Percentiles rank a stretch among this genome's conserved stretches.
These are phyloP conservation scores for Cucurbita argyrosperma DNA, from an alignment of 306 rosid species.

Conservation along the genomic window DNA sequence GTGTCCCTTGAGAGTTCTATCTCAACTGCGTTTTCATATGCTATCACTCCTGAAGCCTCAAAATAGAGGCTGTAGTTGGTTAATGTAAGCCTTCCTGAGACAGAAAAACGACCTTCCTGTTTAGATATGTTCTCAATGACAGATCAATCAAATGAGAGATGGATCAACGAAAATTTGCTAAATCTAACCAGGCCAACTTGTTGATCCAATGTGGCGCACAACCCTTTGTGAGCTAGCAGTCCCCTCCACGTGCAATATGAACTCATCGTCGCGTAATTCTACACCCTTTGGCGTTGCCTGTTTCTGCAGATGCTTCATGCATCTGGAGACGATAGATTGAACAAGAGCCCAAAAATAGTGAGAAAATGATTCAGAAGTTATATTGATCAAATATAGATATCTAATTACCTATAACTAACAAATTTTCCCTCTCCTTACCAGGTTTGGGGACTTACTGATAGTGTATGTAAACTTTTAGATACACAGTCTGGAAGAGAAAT, in stretches of 20 bases:
- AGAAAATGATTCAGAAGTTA: background rate
- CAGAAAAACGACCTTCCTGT: slow-evolving; percentile 2
- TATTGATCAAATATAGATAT: background rate
- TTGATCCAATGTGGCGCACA: slow-evolving; percentile 72
- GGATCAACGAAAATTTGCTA: background rate
- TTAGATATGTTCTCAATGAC: background rate
- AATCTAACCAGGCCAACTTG: slow-evolving; percentile 79
- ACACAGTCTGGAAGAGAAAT: background rate
- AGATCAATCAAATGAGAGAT: background rate
- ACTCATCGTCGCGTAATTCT: slow-evolving; percentile 65
- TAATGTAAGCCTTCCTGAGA: slow-evolving; percentile 81
- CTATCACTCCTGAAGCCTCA: slow-evolving; percentile 69
- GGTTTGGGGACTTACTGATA: background rate
- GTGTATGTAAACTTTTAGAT: background rate
- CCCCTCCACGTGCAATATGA: slow-evolving; percentile 80
- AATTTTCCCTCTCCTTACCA: background rate
- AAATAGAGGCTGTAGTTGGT: slow-evolving; percentile 80
- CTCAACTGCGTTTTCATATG: slow-evolving; percentile 67
- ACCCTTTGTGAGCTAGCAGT: slow-evolving; percentile 79
- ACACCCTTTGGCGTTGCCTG: slow-evolving; percentile 58
- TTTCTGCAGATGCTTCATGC: slow-evolving; percentile 45
- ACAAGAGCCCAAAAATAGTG: background rate
- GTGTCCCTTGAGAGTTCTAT: slow-evolving; percentile 47
- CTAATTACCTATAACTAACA: background rate
- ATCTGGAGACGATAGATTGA: slow-evolving; percentile 17